Evolutionary conservation across 805 yeast genomes (phyloP).

Genomic region (Ogataea philodendri): DNA sequence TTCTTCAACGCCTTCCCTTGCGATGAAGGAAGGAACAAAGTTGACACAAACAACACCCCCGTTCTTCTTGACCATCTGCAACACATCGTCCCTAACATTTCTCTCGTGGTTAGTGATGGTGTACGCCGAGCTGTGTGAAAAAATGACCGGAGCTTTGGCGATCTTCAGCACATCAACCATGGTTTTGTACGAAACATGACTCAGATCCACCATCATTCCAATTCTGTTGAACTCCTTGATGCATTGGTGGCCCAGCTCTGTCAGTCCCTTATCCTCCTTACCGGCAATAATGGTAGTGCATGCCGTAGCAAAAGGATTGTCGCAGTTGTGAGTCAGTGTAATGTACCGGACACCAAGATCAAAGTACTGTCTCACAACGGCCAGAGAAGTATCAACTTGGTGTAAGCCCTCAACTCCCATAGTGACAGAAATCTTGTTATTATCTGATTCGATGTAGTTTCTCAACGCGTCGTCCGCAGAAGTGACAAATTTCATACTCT

Average conservation of each 20-base stretch:
- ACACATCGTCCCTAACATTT: constrained; percentile 49
- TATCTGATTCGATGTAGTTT: constrained; percentile 30
- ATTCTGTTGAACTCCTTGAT: constrained; percentile 49
- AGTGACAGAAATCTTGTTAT: constrained; percentile 40
- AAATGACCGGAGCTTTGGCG: constrained; percentile 46
- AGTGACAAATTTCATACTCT: constrained; percentile 39
- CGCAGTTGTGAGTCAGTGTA: constrained; percentile 55
- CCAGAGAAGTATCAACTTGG: constrained; percentile 49
- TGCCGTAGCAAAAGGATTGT: constrained; percentile 57
- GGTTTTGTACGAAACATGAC: constrained; percentile 48
- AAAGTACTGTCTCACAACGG: constrained; percentile 46
- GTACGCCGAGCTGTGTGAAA: constrained; percentile 48
- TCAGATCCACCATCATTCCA: constrained; percentile 53
- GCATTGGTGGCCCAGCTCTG: constrained; percentile 42
- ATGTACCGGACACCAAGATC: constrained; percentile 54
- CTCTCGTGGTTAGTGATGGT: constrained; percentile 40
- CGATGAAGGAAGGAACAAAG: constrained; percentile 43
- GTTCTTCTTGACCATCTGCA: constrained; percentile 38
- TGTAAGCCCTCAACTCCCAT: constrained; percentile 56
- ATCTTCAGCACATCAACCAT: constrained; percentile 44
- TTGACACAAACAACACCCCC: constrained; percentile 50
- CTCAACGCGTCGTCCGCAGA: constrained; percentile 42
- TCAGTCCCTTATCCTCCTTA: constrained; percentile 43
- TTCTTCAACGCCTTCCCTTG: constrained; percentile 17
- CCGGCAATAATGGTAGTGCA: constrained; percentile 49